phyloP scores from a whole-genome alignment of 2,329 filamentous ascomycete genomes.

The Aureobasidium sp. region DNA sequence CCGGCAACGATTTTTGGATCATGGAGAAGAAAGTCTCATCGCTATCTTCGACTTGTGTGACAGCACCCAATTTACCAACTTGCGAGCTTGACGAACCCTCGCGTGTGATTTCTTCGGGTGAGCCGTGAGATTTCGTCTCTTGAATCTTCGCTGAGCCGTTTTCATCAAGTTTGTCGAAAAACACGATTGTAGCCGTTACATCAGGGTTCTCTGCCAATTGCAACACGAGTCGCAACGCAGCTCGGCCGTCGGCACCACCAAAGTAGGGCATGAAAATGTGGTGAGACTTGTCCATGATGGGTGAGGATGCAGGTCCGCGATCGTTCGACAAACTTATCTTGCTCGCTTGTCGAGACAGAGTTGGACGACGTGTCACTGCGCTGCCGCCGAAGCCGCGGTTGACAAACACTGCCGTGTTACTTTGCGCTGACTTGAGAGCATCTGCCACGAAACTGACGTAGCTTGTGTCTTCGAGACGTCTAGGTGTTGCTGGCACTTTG shows the following conservation, averaged over 20 bases:
- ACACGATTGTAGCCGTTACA: conserved; percentile 70
- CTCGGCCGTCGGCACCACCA: conserved; percentile 72
- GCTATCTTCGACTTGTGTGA: conserved; percentile 29
- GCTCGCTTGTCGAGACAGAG: conserved; percentile 46
- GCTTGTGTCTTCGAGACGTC: conserved; percentile 50
- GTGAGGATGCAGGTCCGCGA: conserved; percentile 48
- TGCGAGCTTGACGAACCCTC: neutral
- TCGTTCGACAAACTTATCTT: conserved; percentile 54
- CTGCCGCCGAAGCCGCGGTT: conserved; percentile 60
- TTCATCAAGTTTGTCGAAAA: conserved; percentile 37
- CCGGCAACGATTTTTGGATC: conserved; percentile 49
- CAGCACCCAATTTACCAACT: neutral
- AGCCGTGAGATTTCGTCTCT: neutral
- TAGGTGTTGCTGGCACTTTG: conserved; percentile 25
- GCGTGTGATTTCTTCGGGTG: neutral
- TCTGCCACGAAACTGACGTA: conserved; percentile 70
- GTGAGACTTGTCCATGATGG: conserved; percentile 62
- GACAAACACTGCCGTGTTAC: conserved; percentile 71
- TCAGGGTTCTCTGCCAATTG: conserved; percentile 75
- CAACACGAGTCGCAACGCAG: conserved; percentile 71
- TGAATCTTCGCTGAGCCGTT: neutral
- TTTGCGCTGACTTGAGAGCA: conserved; percentile 56
- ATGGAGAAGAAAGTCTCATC: conserved; percentile 52
- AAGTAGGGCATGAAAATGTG: conserved; percentile 85
- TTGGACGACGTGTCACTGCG: conserved; percentile 26